These are phyloP conservation scores for Geranium brycei DNA, from an alignment of 345 rosid species.

Conservation along the genomic window DNA sequence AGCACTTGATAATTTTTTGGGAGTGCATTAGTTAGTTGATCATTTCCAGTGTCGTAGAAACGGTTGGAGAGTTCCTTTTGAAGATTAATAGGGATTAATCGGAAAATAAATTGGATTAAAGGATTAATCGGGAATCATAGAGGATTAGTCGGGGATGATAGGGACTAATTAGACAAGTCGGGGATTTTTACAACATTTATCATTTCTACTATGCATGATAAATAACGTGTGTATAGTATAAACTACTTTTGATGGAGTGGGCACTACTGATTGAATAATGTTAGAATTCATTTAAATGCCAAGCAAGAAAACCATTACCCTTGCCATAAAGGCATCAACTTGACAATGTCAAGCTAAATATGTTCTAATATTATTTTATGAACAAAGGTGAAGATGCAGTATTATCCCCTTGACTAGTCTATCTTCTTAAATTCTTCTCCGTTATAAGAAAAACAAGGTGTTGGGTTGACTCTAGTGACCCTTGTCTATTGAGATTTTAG, in stretches of 20 bases:
- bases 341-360: not conserved
- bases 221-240: not conserved
- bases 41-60: not conserved
- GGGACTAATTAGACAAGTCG: too few species aligned
- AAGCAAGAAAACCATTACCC: too few species aligned
- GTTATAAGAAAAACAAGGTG: not conserved
- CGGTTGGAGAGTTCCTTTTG: too few species aligned
- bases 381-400: not conserved
- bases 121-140: too few species aligned
- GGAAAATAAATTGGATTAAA: too few species aligned
- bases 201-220: too few species aligned
- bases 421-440: not conserved
- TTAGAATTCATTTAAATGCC: too few species aligned
- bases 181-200: too few species aligned
- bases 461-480: not conserved
- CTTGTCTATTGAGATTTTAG: not conserved
- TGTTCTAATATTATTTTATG: not conserved
- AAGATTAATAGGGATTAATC: too few species aligned
- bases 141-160: too few species aligned
- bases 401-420: not conserved
- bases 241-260: not conserved
- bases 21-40: not conserved
- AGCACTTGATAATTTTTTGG: not conserved
- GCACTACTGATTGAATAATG: too few species aligned
- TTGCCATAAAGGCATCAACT: not conserved